These are phyloP conservation scores for Acmispon strigosus DNA, from an alignment of 306 rosid genomes.

Conservation along the genomic window DNA sequence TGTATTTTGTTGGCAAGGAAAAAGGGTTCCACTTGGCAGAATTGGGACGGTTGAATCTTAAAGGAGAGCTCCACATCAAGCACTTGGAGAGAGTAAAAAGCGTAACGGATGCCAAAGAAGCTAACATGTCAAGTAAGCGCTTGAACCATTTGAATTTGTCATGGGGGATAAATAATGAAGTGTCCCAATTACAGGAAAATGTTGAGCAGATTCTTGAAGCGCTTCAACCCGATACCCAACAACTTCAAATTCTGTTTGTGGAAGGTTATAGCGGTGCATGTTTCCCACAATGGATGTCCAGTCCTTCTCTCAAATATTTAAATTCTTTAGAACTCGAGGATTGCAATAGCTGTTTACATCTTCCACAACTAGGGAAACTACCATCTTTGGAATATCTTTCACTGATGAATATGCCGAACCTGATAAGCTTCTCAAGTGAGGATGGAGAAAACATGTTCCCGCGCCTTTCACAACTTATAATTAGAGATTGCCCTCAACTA, in stretches of 20 bases:
- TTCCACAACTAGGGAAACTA: neutral
- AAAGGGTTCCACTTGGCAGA: slow-evolving; percentile 11
- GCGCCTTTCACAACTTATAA: neutral
- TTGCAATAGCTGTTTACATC: neutral
- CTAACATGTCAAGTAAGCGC: slow-evolving; percentile 12
- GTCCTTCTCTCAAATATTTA: neutral
- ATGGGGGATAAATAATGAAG: neutral
- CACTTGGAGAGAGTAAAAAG: slow-evolving; percentile 8
- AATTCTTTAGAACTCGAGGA: accelerated
- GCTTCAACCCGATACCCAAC: slow-evolving; percentile 9
- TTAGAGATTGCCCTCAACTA: slow-evolving; percentile 10
- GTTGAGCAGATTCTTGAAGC: slow-evolving; percentile 11
- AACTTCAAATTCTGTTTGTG: neutral
- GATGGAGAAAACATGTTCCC: slow-evolving; percentile 9
- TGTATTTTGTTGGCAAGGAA: neutral
- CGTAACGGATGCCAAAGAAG: neutral
- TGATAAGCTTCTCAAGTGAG: slow-evolving; percentile 7
- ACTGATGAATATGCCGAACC: slow-evolving; percentile 25
- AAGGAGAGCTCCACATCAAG: slow-evolving; percentile 9
- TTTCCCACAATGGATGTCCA: slow-evolving; percentile 7
- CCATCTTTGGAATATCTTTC: neutral
- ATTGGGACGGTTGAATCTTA: neutral
- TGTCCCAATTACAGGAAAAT: neutral
- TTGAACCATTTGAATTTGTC: neutral
- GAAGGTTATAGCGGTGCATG: neutral